Evolutionary conservation across 116 monocot genomes (phyloP), one percentile per base, ranked within the genome.

Genomic region (Cymodocea nodosa): DNA sequence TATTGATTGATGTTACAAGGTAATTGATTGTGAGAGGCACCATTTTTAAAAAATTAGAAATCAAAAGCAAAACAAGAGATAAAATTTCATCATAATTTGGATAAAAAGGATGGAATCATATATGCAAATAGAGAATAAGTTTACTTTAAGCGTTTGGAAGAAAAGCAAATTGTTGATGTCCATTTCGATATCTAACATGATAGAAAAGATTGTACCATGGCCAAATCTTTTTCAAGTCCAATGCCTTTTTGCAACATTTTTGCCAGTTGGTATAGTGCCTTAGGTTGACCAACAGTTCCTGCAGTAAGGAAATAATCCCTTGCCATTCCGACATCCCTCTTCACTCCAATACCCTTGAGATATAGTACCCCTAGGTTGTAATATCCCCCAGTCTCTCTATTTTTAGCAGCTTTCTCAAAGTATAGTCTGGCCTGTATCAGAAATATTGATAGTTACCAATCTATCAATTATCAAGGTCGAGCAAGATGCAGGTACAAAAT

Each of bases 181-280:
- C 30, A 30, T 30, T 30, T 44, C 1, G 11, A 44, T 6, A 44
- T 11, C 44, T 44, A 44, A 44, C 44, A 44, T 6, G 44, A 6
- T 8, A 36, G 12, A 39, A 61, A 34, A 59, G 30, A 25, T 11
- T 40, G 70, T 85, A 94, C 94, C 94, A 75, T 75, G 17, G 64
- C 72, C 62, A 94, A 72, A 73, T 85, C 85, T 62, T 81, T 87
- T 83, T 83, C 85, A 36, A 95, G 74, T 37, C 95, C 87, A 36
- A 95, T 71, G 60, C 87, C 95, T 68, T 78, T 95, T 57, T 95
- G 85, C 66, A 90, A 90, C 83, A 95, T 77, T 76, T 87, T 95
- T 15, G 87, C 95, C 39, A 95, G 83, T 79, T 95, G 95, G 63
- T 78, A 95, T 37, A 95, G 72, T 56, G 95, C 95, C 78, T 95